Conservation (phyloP, 2,329 filamentous ascomycete species). For the Xylaria sp. region DNA sequence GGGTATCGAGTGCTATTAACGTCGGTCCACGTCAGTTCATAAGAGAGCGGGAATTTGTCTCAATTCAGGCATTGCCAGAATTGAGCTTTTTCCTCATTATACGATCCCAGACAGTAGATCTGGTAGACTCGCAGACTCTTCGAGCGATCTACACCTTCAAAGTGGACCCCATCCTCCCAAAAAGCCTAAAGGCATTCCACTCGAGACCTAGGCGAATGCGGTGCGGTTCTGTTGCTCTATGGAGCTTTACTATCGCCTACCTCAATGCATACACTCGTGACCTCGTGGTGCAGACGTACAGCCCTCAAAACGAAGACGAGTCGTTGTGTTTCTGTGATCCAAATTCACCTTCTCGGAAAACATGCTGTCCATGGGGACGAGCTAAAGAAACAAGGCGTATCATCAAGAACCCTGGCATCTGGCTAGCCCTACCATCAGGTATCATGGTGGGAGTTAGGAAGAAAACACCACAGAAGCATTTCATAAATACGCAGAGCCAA, state of each 20-base stretch:
- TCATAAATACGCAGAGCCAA: constrained; percentile 37
- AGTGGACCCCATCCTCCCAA: constrained; percentile 67
- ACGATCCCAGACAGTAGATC: constrained; percentile 65
- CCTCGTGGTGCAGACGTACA: constrained; percentile 73
- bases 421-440: constrained; percentile 71
- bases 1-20: constrained; percentile 62
- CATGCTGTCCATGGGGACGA: constrained; percentile 63
- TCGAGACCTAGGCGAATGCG: constrained; percentile 62
- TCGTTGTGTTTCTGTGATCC: constrained; percentile 68
- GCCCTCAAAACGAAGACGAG: constrained; percentile 63
- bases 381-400: constrained; percentile 63
- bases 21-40: constrained; percentile 48
- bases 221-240: constrained; percentile 67
- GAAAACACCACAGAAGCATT: constrained; percentile 49
- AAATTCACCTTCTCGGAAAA: constrained; percentile 53
- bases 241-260: constrained; percentile 73
- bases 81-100: constrained; percentile 71
- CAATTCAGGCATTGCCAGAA: constrained; percentile 68
- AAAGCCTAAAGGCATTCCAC: constrained; percentile 70
- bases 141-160: constrained; percentile 70
- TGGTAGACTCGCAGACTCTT: constrained; percentile 69
- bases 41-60: constrained; percentile 60
- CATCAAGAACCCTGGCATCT: constrained; percentile 71
- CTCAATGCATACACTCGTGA: constrained; percentile 68
- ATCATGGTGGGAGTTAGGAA: constrained; percentile 72